Base-by-base conservation (phyloP, 306 rosid species). In the Malus domestica region DNA sequence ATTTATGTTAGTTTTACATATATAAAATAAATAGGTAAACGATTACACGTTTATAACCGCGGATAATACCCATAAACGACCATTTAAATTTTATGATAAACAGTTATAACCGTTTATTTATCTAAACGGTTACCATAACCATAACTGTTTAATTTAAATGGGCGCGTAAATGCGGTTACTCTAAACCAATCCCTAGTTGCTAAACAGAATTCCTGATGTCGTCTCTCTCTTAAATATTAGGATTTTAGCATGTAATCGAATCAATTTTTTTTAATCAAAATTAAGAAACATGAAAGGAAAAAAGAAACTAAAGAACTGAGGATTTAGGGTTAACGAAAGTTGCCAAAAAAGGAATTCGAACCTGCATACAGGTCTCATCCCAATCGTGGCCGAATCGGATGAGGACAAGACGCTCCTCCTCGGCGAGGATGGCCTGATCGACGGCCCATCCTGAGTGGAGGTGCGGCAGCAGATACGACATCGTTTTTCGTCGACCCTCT, bases 331-430 rank as follows among this genome's bases (percentile, higher is more conserved):
- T 16, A 18, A 32, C 35, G 23, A 32, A 64, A 64, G 35, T 27
- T 25, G 38, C 33, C 4, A 27, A 62, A 29, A 29, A 3, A 9
- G 67, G 40, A 18, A 18, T 38, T 1, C 20, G 68, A 25, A 88
- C 97, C 93, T 91, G 97, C 97, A 91, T 89, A 81, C 97, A 91
- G 78, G 97, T 91, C 27, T 91, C 97, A 19, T 91, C 95, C 95
- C 97, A 89, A 49, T 88, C 97, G 70, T 89, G 97, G 61, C 97
- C 97, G 58, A 91, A 91, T 11, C 97, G 90, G 79, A 91, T 91
- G 55, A 91, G 89, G 30, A 91, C 97, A 8, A 91, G 93, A 33
- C 97, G 95, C 74, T 91, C 95, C 77, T 91, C 97, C 78, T 91
- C 95, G 0, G 93, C 91, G 12, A 91, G 93, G 76, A 91, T 91